Evolutionary conservation across 2,329 filamentous ascomycete genomes (phyloP).

Genomic region (Claviceps sorghi): DNA sequence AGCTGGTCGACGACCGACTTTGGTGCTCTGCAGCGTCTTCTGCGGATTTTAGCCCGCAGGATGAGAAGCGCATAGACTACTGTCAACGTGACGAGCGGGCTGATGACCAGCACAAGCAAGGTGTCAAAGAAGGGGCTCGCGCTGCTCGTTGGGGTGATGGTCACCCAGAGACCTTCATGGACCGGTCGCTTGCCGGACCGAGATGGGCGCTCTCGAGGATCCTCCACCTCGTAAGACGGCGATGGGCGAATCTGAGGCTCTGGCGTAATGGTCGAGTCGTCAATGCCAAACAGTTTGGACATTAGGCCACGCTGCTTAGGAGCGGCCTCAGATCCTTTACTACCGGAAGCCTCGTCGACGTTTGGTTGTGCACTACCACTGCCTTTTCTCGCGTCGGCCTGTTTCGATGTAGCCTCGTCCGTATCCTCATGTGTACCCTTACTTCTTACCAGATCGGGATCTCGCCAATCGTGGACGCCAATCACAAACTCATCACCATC

Average conservation of each 20-base stretch:
- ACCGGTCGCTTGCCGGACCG: neutral
- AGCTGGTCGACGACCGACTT: conserved; percentile 90
- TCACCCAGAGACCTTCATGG: conserved; percentile 82
- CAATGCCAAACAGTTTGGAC: conserved; percentile 35
- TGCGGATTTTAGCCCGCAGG: conserved; percentile 72
- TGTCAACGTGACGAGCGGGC: conserved; percentile 79
- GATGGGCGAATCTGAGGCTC: conserved; percentile 10
- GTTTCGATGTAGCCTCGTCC: neutral
- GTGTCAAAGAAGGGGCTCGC: conserved; percentile 93
- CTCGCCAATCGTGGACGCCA: conserved; percentile 76
- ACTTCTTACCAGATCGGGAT: conserved; percentile 40
- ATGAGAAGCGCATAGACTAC: conserved; percentile 84
- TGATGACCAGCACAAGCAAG: conserved; percentile 88
- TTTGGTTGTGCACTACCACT: neutral
- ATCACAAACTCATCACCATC: conserved; percentile 49
- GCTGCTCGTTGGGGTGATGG: conserved; percentile 78
- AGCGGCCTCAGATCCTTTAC: conserved; percentile 18
- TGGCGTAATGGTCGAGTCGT: conserved; percentile 16
- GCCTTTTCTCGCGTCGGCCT: conserved; percentile 1
- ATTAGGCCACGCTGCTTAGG: conserved; percentile 25
- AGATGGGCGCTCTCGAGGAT: conserved; percentile 6
- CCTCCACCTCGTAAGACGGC: conserved; percentile 12
- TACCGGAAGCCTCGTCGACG: neutral
- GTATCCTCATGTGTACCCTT: neutral
- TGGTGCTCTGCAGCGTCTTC: conserved; percentile 87